phyloP scores from a whole-genome alignment of 208 protist genomes.

The Blechomonas ayalai region DNA sequence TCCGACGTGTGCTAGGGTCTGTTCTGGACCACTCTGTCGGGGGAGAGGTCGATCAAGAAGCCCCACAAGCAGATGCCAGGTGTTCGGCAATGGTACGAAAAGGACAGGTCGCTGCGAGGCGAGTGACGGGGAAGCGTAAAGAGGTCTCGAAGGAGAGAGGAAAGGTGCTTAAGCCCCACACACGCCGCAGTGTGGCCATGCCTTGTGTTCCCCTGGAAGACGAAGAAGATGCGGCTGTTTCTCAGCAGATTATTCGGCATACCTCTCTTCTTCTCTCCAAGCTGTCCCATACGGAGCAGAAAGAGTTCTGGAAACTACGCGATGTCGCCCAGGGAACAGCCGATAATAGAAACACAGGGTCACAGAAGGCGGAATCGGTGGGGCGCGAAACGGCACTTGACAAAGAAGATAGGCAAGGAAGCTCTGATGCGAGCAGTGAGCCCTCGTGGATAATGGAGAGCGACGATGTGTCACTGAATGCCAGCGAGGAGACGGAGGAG shows the following conservation, averaged over 20 bases:
- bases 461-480: constrained; percentile 18
- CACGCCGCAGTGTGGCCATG: too few species aligned
- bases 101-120: background rate
- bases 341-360: background rate
- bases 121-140: background rate
- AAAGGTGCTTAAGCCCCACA: too few species aligned
- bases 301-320: constrained; percentile 55
- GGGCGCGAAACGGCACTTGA: background rate
- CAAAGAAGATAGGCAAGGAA: background rate
- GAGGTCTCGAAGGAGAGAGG: too few species aligned
- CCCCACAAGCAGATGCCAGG: background rate
- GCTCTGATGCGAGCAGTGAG: constrained; percentile 22
- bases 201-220: constrained; percentile 15
- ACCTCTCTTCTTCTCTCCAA: constrained; percentile 39
- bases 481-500: background rate
- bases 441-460: constrained; percentile 43
- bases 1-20: background rate
- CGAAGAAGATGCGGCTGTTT: constrained; percentile 41
- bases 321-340: constrained; percentile 45
- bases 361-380: background rate
- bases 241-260: constrained; percentile 37
- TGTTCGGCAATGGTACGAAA: background rate
- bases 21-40: background rate
- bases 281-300: constrained; percentile 21
- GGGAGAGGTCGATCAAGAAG: background rate